Evolutionary conservation across 768 basidiomycete species (phyloP).

Genomic region (Hebeloma cylindrosporum): DNA sequence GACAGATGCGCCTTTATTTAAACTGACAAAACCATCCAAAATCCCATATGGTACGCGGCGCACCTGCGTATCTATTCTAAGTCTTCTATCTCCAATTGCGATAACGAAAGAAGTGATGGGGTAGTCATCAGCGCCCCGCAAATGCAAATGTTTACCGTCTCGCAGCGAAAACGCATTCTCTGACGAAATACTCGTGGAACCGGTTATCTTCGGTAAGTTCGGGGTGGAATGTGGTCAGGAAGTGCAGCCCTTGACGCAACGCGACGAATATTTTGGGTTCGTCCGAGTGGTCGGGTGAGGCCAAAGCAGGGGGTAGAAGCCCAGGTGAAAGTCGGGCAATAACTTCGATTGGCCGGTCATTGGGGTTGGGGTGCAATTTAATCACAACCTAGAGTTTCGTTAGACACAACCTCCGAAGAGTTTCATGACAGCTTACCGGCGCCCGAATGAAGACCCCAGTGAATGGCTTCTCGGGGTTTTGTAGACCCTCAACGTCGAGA

Average conservation of each 20-base stretch:
- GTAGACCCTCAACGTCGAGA: constrained; percentile 62
- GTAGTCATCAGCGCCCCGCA: constrained; percentile 1
- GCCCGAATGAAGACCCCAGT: constrained; percentile 93
- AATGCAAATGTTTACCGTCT: no score
- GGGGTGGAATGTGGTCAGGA: constrained; percentile 93
- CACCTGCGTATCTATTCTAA: constrained; percentile 14
- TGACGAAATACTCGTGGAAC: constrained; percentile 90
- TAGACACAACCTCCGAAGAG: constrained; percentile 2
- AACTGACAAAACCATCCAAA: no score
- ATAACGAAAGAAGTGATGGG: constrained; percentile 1
- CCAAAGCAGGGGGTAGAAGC: constrained; percentile 40
- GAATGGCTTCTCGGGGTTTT: constrained; percentile 61
- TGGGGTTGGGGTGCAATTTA: constrained; percentile 42
- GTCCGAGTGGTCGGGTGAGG: constrained; percentile 44
- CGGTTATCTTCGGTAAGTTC: constrained; percentile 86
- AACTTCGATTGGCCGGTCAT: constrained; percentile 62
- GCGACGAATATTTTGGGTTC: constrained; percentile 78
- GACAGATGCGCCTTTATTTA: no score
- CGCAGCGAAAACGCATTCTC: constrained; percentile 80
- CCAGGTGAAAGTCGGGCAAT: constrained; percentile 66
- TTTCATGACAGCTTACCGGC: constrained; percentile 52
- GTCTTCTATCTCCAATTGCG: constrained; percentile 20
- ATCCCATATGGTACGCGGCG: constrained; percentile 8
- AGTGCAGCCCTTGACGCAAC: constrained; percentile 76
- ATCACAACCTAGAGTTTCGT: constrained; percentile 57